phyloP scores from a whole-genome alignment of 306 rosid species.

The Alnus glutinosa region DNA sequence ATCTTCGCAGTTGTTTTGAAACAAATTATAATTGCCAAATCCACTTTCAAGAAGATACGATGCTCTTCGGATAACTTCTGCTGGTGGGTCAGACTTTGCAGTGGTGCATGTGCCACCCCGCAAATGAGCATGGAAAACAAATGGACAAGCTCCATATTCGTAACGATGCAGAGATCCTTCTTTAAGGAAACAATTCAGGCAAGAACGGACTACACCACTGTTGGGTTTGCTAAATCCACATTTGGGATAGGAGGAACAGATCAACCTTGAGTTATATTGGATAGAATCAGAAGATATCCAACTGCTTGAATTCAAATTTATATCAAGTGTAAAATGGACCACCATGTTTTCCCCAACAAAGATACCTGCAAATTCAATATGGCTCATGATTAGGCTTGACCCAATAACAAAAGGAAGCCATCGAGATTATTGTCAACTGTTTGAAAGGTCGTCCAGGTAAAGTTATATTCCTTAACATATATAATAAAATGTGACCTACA shows the following conservation, averaged over 20 bases:
- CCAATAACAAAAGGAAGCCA: conserved; percentile 6
- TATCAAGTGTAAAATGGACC: conserved; percentile 81
- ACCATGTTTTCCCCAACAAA: conserved; percentile 98
- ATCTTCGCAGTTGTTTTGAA: conserved; percentile 93
- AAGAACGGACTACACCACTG: conserved; percentile 90
- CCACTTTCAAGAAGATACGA: conserved; percentile 96
- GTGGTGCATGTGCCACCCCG: conserved; percentile 98
- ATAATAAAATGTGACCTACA: too few species aligned
- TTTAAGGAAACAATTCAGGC: conserved; percentile 90
- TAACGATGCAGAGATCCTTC: conserved; percentile 79
- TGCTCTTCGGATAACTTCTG: conserved; percentile 69
- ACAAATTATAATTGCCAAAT: conserved; percentile 79
- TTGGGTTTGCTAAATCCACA: conserved; percentile 88
- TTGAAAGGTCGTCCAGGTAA: too few species aligned
- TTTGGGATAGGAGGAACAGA: conserved; percentile 84
- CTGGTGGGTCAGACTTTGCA: conserved; percentile 65
- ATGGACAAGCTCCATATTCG: conserved; percentile 73
- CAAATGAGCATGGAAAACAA: conserved; percentile 65
- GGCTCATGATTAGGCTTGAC: conserved; percentile 26
- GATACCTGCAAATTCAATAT: conserved; percentile 60
- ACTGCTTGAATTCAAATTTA: conserved; percentile 48
- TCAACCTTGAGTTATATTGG: conserved; percentile 42
- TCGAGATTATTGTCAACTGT: too few species aligned
- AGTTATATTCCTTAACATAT: too few species aligned
- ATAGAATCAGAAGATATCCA: conserved; percentile 57